These are phyloP conservation scores for Niebla homalea DNA, from an alignment of 495 filamentous ascomycete species.

Conservation along the genomic window DNA sequence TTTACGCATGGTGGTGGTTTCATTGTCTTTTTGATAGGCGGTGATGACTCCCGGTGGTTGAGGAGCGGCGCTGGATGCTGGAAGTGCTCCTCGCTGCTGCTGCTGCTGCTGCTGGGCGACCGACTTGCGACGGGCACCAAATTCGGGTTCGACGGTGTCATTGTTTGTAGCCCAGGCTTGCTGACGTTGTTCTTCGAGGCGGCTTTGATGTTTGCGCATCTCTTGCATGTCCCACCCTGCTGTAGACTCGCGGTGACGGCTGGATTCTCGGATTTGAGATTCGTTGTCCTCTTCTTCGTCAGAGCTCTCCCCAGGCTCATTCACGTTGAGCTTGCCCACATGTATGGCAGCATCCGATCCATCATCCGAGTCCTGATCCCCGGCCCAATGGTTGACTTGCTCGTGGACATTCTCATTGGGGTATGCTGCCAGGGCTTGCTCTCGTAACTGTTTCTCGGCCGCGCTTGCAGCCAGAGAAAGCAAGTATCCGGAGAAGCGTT, in stretches of 20 bases:
- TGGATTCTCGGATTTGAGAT: background rate
- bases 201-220: slow-evolving; percentile 37
- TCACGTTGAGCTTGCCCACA: slow-evolving; percentile 29
- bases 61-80: slow-evolving; percentile 15
- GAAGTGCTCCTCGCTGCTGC: background rate
- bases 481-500: slow-evolving; percentile 58
- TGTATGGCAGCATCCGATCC: slow-evolving; percentile 25
- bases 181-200: slow-evolving; percentile 26
- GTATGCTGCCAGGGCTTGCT: slow-evolving; percentile 57
- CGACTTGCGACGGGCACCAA: background rate
- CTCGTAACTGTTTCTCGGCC: slow-evolving; percentile 58
- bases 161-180: slow-evolving; percentile 4
- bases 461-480: slow-evolving; percentile 62
- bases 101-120: slow-evolving; percentile 11
- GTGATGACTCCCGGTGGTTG: slow-evolving; percentile 21
- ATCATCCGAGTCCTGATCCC: slow-evolving; percentile 34
- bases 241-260: slow-evolving; percentile 28
- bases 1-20: slow-evolving; percentile 36
- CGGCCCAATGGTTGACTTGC: slow-evolving; percentile 45
- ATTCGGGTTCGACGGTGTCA: background rate
- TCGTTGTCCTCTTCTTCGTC: slow-evolving; percentile 8
- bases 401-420: slow-evolving; percentile 53
- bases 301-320: slow-evolving; percentile 19
- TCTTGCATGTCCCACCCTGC: slow-evolving; percentile 38
- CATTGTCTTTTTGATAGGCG: slow-evolving; percentile 30